Conservation (phyloP, 2,329 filamentous ascomycete species). For the Botryotinia globosa region DNA sequence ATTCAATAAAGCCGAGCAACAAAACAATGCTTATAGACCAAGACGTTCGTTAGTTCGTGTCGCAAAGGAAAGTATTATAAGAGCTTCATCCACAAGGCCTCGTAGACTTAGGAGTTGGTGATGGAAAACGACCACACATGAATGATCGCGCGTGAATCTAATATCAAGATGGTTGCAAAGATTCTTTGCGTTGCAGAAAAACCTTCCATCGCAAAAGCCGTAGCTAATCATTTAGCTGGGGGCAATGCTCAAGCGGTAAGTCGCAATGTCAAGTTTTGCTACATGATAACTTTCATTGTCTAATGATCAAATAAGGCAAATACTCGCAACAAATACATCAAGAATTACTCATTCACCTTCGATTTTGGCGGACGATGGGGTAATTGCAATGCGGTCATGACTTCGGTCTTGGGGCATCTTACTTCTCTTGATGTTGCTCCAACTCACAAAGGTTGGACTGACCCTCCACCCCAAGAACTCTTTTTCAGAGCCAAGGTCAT, state of each 20-base stretch:
- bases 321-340: conserved; percentile 63
- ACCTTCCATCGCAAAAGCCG: conserved; percentile 92
- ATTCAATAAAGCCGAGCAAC: background rate
- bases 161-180: conserved; percentile 39
- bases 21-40: background rate
- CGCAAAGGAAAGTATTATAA: background rate
- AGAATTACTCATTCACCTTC: conserved; percentile 92
- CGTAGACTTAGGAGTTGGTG: background rate
- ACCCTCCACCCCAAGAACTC: conserved; percentile 72
- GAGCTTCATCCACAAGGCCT: background rate
- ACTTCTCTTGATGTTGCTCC: conserved; percentile 73
- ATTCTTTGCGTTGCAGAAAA: conserved; percentile 81
- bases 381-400: conserved; percentile 84
- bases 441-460: conserved; percentile 70
- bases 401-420: conserved; percentile 85
- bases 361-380: conserved; percentile 82
- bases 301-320: conserved; percentile 26
- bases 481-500: conserved; percentile 74
- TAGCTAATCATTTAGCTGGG: conserved; percentile 84
- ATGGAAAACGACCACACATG: background rate
- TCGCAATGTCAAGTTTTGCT: background rate
- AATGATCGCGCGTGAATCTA: background rate
- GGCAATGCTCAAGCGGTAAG: conserved; percentile 68
- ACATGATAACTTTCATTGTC: background rate
- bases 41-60: background rate